Evolutionary conservation across 352 stramenopile genomes (phyloP).

Genomic region (Pythium myriotylum): DNA sequence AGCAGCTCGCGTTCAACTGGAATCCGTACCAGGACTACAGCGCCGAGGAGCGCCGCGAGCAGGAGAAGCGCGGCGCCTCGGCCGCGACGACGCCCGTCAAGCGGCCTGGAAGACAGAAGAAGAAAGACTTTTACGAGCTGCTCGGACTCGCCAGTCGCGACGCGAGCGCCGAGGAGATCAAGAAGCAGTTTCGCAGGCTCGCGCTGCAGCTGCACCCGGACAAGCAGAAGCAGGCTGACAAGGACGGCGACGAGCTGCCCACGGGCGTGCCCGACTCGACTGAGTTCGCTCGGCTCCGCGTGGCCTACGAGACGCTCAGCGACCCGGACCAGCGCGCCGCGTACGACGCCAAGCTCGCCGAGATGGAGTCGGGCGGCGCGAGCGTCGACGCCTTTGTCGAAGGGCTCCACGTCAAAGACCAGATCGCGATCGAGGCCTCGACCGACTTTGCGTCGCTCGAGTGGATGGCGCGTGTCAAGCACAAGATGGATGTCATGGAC

Average conservation of each 20-base stretch:
- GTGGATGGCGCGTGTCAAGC: conserved; percentile 82
- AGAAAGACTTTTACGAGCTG: conserved; percentile 72
- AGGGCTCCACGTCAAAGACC: conserved; percentile 50
- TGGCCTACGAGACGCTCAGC: conserved; percentile 79
- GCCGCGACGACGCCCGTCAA: conserved; percentile 15
- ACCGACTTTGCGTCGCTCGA: conserved; percentile 80
- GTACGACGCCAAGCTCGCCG: conserved; percentile 60
- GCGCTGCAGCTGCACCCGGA: conserved; percentile 72
- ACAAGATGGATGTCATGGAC: conserved; percentile 89
- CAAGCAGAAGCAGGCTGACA: conserved; percentile 43
- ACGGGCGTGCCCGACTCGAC: conserved; percentile 30
- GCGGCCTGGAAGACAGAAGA: conserved; percentile 23
- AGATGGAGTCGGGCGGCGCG: conserved; percentile 13
- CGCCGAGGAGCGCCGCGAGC: conserved; percentile 22
- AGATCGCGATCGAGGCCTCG: conserved; percentile 66
- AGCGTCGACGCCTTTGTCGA: conserved; percentile 13
- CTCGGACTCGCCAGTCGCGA: conserved; percentile 37
- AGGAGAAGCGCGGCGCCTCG: conserved; percentile 10
- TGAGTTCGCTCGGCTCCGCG: conserved; percentile 63
- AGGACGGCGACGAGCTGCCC: conserved; percentile 9
- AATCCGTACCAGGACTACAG: conserved; percentile 76
- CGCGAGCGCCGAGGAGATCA: conserved; percentile 50
- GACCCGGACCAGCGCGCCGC: conserved; percentile 50
- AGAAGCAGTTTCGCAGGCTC: conserved; percentile 69
- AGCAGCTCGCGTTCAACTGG: conserved; percentile 63